Evolutionary conservation across 345 rosid genomes (phyloP).

Genomic region (Euphorbia tirucalli): DNA sequence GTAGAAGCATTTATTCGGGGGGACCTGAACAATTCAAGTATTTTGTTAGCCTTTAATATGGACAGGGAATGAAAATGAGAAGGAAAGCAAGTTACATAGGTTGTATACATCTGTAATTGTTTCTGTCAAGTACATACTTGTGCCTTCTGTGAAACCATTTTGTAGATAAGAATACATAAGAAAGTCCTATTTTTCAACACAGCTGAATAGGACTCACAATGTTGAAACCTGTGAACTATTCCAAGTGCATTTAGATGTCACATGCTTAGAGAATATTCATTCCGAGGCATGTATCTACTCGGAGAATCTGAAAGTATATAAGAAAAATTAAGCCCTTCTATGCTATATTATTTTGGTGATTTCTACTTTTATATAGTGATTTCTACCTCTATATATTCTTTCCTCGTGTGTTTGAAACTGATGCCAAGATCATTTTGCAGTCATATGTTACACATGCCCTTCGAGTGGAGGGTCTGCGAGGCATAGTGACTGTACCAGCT

Average conservation of each 20-base stretch:
- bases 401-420: background rate
- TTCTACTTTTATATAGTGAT: background rate
- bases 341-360: too few relatives aligned
- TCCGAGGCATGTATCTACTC: background rate
- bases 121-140: too few relatives aligned
- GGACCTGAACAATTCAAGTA: background rate
- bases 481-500: constrained; percentile 78
- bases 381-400: background rate
- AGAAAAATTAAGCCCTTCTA: background rate
- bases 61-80: too few relatives aligned
- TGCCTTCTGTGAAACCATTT: too few relatives aligned
- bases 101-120: too few relatives aligned
- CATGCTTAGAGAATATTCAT: background rate
- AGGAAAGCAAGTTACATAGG: too few relatives aligned
- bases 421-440: constrained; percentile 39
- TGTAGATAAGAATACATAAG: background rate
- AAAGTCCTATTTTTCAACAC: background rate
- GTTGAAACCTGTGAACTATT: background rate
- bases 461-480: constrained; percentile 82
- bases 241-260: background rate
- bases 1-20: background rate
- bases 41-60: too few relatives aligned
- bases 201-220: background rate
- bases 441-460: constrained; percentile 78
- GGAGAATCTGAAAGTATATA: background rate